Conservation (phyloP, 1,139 yeast genomes). For the Kurtzmaniella quercitrusa region DNA sequence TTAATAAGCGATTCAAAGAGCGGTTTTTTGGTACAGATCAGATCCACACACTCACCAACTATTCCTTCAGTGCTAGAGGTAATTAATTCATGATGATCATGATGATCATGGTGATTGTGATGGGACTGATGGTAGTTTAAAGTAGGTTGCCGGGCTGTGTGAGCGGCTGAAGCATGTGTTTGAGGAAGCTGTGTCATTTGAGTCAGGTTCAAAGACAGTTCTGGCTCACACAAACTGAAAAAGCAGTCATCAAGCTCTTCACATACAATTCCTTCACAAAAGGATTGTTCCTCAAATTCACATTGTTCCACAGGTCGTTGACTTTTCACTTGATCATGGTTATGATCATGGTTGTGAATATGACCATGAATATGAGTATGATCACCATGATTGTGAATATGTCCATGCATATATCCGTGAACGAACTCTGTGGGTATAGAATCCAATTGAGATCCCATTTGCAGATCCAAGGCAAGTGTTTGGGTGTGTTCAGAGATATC, state of each 20-base stretch:
- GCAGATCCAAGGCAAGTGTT: not conserved
- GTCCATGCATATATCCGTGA: slow-evolving; percentile 65
- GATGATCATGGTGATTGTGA: not conserved
- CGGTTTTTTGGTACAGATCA: slow-evolving; percentile 16
- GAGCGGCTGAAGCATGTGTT: not conserved
- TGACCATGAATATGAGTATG: slow-evolving; percentile 70
- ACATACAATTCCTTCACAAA: slow-evolving; percentile 42
- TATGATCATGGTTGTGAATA: slow-evolving; percentile 52
- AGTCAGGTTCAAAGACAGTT: slow-evolving; percentile 1
- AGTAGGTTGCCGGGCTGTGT: not conserved
- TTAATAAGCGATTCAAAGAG: slow-evolving; percentile 34
- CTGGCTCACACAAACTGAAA: slow-evolving; percentile 29
- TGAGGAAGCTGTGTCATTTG: not conserved
- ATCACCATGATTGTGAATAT: slow-evolving; percentile 60
- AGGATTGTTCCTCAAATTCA: slow-evolving; percentile 29
- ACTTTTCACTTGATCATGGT: slow-evolving; percentile 13
- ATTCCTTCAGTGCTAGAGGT: not conserved
- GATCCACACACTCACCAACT: not conserved
- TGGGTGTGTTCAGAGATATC: not conserved
- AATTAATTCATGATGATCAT: not conserved
- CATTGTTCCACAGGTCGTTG: slow-evolving; percentile 9
- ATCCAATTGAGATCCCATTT: not conserved
- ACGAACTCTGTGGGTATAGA: slow-evolving; percentile 1
- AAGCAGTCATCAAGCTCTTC: slow-evolving; percentile 46
- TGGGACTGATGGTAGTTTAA: not conserved